Conservation (phyloP, 371 early-diverging fungal genomes). For the Apophysomyces ossiformis region DNA sequence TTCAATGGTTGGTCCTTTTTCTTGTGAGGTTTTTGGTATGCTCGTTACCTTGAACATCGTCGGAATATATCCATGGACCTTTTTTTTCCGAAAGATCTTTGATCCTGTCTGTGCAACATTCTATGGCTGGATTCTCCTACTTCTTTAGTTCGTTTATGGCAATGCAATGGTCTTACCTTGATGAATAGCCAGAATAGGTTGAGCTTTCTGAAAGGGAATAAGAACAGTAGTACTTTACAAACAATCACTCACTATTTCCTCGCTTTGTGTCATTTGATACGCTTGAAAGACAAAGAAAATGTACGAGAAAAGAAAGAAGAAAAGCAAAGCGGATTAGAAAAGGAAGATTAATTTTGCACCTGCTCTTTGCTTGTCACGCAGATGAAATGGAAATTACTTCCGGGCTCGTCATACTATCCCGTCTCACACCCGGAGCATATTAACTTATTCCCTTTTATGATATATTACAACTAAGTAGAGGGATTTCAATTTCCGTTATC, state of each 20-base stretch:
- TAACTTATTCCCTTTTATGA: no score
- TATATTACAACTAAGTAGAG: no score
- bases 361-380: constrained; percentile 9
- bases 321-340: background rate
- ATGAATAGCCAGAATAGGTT: background rate
- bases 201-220: background rate
- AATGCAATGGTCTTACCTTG: background rate
- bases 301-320: background rate
- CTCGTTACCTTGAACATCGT: background rate
- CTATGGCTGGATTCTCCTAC: background rate
- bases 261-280: background rate
- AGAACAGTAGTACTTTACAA: background rate
- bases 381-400: background rate
- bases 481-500: no score
- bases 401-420: no score
- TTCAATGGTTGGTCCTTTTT: background rate
- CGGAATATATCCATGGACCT: background rate
- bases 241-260: background rate
- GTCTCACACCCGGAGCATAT: no score
- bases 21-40: background rate
- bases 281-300: background rate
- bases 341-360: background rate
- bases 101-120: background rate
- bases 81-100: constrained; percentile 6
- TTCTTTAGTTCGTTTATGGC: background rate